These are phyloP conservation scores for Paramecium caudatum DNA, from an alignment of 73 alveolate species.

Conservation along the genomic window DNA sequence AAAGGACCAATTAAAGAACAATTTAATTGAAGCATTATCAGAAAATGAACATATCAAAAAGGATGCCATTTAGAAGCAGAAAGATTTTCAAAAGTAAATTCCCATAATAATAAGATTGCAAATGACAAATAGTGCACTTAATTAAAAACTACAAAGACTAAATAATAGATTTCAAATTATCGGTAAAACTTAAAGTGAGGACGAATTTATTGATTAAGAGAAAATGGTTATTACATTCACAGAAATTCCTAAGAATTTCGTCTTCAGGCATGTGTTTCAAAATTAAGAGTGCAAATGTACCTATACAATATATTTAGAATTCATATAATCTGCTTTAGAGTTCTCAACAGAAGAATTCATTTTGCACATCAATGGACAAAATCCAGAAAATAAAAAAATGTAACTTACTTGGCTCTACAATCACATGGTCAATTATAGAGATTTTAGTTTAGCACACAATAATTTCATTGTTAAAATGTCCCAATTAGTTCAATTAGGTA, in stretches of 20 bases:
- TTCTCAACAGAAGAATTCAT: conserved; percentile 47
- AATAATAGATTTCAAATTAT: conserved; percentile 27
- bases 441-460: conserved; percentile 49
- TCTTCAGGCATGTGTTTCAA: conserved; percentile 47
- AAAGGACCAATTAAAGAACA: conserved; percentile 27
- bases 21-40: conserved; percentile 12
- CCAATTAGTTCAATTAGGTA: neutral
- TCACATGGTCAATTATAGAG: neutral
- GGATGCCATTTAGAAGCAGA: conserved; percentile 47
- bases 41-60: conserved; percentile 61
- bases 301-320: neutral
- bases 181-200: conserved; percentile 26
- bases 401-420: conserved; percentile 44
- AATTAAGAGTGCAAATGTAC: conserved; percentile 58
- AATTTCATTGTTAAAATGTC: neutral
- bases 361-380: neutral
- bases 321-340: conserved; percentile 22
- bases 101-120: neutral
- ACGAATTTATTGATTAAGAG: conserved; percentile 56
- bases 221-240: conserved; percentile 68
- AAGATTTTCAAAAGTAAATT: conserved; percentile 19
- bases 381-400: conserved; percentile 7
- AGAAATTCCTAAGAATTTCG: conserved; percentile 50
- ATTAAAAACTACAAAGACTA: conserved; percentile 17
- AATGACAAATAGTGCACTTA: neutral